These are phyloP conservation scores for Coemansia sp. DNA, from an alignment of 192 early-diverging fungal genomes.

Conservation along the genomic window DNA sequence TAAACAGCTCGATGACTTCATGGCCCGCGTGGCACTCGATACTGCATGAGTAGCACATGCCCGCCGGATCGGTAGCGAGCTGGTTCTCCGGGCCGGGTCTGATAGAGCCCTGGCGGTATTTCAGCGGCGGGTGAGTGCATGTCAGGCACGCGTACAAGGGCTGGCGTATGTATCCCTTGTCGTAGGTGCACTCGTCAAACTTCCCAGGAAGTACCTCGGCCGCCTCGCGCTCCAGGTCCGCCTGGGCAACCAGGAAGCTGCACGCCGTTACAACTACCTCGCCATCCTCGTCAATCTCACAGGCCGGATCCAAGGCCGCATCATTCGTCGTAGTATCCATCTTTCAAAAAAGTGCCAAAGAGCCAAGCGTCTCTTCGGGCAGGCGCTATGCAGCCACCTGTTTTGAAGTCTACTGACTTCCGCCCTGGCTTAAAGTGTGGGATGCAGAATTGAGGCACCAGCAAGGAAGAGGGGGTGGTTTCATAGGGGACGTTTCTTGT, in stretches of 20 bases:
- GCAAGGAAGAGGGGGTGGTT: too few relatives aligned
- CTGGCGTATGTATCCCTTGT: slow-evolving; percentile 74
- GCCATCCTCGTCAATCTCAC: not conserved
- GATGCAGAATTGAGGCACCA: too few relatives aligned
- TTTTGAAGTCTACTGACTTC: too few relatives aligned
- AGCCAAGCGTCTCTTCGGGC: too few relatives aligned
- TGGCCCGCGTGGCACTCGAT: slow-evolving; percentile 75
- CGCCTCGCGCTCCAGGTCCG: slow-evolving; percentile 49
- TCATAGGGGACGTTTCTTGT: too few relatives aligned
- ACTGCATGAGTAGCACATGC: slow-evolving; percentile 77
- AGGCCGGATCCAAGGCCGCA: not conserved
- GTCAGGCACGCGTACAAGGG: slow-evolving; percentile 79
- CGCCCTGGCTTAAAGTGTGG: too few relatives aligned
- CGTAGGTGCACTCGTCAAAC: slow-evolving; percentile 74
- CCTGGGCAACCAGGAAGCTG: slow-evolving; percentile 35
- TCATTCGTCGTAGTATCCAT: not conserved
- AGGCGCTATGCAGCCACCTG: too few relatives aligned
- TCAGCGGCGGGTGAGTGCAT: slow-evolving; percentile 53
- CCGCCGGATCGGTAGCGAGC: slow-evolving; percentile 34
- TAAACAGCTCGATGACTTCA: slow-evolving; percentile 82
- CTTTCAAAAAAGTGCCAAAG: not conserved
- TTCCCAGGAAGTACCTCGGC: slow-evolving; percentile 62
- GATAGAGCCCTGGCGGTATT: slow-evolving; percentile 9
- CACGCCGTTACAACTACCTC: slow-evolving; percentile 33
- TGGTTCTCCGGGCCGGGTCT: not conserved